Percentiles rank a stretch among this genome's conserved stretches.
These are phyloP conservation scores for Penicillium parvum DNA, from an alignment of 495 filamentous ascomycete genomes.

Conservation along the genomic window DNA sequence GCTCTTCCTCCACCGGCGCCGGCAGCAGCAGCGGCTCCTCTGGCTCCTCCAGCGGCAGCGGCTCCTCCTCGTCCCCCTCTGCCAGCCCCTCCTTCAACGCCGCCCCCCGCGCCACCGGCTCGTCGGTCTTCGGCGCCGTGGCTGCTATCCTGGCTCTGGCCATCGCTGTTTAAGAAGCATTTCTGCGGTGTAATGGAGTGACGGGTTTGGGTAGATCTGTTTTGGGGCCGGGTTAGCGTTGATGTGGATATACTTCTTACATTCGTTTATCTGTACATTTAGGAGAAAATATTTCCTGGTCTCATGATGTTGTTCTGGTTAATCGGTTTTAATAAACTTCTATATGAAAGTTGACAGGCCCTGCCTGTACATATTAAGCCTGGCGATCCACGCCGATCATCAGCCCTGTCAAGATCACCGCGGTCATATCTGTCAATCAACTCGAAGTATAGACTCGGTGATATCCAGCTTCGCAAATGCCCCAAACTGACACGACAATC, in stretches of 20 bases:
- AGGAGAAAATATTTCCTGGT: too few species aligned
- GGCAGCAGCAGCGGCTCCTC: constrained; percentile 10
- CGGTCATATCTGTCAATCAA: too few species aligned
- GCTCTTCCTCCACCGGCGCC: constrained; percentile 22
- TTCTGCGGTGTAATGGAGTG: constrained; percentile 17
- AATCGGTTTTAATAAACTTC: too few species aligned
- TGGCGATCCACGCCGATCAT: too few species aligned
- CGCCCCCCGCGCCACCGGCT: constrained; percentile 29
- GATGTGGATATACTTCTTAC: constrained; percentile 12
- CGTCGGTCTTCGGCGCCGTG: constrained; percentile 28
- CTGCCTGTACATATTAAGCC: too few species aligned
- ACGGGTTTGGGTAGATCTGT: constrained; percentile 2
- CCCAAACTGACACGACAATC: too few species aligned
- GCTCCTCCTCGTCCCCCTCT: constrained; percentile 2
- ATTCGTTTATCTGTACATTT: constrained; percentile 16
- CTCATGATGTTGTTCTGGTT: too few species aligned
- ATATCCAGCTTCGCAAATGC: too few species aligned
- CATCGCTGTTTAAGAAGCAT: constrained; percentile 28
- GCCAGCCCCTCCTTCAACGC: constrained; percentile 14
- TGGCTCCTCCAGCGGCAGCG: constrained; percentile 13
- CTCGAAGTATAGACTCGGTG: too few species aligned
- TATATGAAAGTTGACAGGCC: too few species aligned
- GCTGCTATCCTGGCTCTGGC: constrained; percentile 27
- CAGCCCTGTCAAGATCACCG: too few species aligned
- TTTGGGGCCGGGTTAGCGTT: constrained; percentile 9